These are phyloP conservation scores for Phlebopus sp. DNA, from an alignment of 1,284 basidiomycete species.

Conservation along the genomic window DNA sequence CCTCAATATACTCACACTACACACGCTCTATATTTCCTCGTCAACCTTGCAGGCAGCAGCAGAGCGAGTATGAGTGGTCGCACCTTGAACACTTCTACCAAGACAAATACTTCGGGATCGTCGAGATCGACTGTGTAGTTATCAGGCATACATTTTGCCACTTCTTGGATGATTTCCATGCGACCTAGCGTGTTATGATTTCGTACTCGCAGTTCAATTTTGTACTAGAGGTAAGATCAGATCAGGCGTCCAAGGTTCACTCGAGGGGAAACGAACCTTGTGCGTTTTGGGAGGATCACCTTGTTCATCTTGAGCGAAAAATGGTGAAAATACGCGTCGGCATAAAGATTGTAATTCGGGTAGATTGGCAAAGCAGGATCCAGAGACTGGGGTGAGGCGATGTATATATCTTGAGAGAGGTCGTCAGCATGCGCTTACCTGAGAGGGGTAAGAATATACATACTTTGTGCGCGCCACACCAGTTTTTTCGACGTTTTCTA, in stretches of 20 bases:
- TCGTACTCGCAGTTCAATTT: constrained; percentile 69
- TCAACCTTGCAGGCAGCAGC: background rate
- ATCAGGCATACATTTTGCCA: constrained; percentile 67
- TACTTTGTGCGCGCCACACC: constrained; percentile 68
- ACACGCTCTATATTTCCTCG: constrained; percentile 51
- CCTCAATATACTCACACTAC: constrained; percentile 67
- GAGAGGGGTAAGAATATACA: constrained; percentile 9
- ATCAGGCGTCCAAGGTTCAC: background rate
- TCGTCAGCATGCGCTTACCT: constrained; percentile 1
- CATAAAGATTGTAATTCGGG: constrained; percentile 66
- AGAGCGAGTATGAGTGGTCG: too few species aligned
- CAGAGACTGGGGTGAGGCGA: constrained; percentile 67
- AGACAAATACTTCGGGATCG: constrained; percentile 65
- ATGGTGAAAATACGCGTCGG: constrained; percentile 47
- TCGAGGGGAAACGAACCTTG: constrained; percentile 29
- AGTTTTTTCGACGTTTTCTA: constrained; percentile 58
- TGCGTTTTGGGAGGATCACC: constrained; percentile 34
- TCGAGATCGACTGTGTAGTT: constrained; percentile 64
- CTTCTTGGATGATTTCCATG: constrained; percentile 55
- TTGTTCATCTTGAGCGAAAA: constrained; percentile 44
- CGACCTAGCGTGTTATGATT: constrained; percentile 69
- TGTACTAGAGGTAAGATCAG: constrained; percentile 51
- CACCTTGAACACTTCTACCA: constrained; percentile 82
- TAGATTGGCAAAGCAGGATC: constrained; percentile 62
- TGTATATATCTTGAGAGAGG: constrained; percentile 52